Evolutionary conservation across 2,329 filamentous ascomycete species (phyloP).

Genomic region (Sordariomycetes sp.): DNA sequence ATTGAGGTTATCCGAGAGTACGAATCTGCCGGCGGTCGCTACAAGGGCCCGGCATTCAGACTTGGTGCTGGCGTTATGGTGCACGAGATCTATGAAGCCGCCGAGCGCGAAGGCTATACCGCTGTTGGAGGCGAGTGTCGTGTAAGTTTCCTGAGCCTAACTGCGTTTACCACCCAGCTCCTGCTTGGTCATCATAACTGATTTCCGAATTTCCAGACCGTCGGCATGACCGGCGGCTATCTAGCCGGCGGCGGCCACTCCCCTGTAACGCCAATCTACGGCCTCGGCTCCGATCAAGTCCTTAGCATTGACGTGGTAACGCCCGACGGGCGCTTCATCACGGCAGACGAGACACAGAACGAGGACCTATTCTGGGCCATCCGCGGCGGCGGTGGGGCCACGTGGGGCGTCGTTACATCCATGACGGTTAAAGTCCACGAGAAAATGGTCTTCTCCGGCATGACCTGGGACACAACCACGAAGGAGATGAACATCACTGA

Average conservation of each 20-base stretch:
- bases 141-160: background rate
- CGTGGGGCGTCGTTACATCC: conserved; percentile 41
- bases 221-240: conserved; percentile 48
- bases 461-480: conserved; percentile 24
- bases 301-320: conserved; percentile 33
- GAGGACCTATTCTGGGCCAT: conserved; percentile 36
- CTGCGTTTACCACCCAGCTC: background rate
- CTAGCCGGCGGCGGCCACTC: conserved; percentile 47
- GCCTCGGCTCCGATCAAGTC: conserved; percentile 36
- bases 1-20: conserved; percentile 12
- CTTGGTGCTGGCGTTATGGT: conserved; percentile 40
- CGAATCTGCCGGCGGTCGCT: conserved; percentile 10
- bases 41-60: conserved; percentile 35
- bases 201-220: conserved; percentile 18
- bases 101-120: conserved; percentile 27
- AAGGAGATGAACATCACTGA: conserved; percentile 13
- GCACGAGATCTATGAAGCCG: conserved; percentile 36
- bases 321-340: conserved; percentile 27
- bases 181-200: background rate
- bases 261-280: conserved; percentile 36
- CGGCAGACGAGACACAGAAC: conserved; percentile 24
- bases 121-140: conserved; percentile 38
- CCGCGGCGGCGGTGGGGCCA: conserved; percentile 36
- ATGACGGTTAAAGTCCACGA: conserved; percentile 38
- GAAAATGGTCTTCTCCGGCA: conserved; percentile 25